Evolutionary conservation across 2,329 filamentous ascomycete species (phyloP).

Genomic region (Colletotrichum echinochloae): DNA sequence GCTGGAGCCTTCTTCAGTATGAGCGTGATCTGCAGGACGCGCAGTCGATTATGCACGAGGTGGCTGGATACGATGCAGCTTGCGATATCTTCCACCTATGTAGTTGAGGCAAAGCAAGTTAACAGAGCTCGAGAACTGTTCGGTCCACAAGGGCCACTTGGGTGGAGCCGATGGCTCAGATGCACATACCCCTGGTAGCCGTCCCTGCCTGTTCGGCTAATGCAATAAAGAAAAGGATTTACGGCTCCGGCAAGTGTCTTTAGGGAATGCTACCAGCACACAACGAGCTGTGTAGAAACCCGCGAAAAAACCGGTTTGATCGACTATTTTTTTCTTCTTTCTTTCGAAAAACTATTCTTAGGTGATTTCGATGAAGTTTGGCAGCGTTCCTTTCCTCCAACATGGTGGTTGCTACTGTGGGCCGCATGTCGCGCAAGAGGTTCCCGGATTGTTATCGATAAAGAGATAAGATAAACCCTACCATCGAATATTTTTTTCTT

Average conservation of each 20-base stretch:
- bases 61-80: neutral
- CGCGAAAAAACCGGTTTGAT: neutral
- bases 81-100: neutral
- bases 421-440: neutral
- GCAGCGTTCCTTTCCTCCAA: neutral
- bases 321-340: neutral
- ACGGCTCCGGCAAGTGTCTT: too few species aligned
- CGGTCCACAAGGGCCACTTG: neutral
- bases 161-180: neutral
- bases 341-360: neutral
- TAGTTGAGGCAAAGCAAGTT: slow-evolving; percentile 8
- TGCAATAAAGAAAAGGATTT: slow-evolving; percentile 6
- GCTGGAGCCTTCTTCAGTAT: neutral
- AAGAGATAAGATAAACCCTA: slow-evolving; percentile 41
- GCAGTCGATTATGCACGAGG: neutral
- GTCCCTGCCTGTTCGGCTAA: slow-evolving; percentile 1
- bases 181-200: neutral
- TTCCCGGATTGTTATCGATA: slow-evolving; percentile 27
- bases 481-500: slow-evolving; percentile 41
- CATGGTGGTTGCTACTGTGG: too few species aligned
- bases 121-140: slow-evolving; percentile 17
- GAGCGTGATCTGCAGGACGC: neutral
- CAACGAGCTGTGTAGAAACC: too few species aligned
- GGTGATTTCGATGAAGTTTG: neutral
- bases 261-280: neutral